A percentile compares a stretch with the other conserved stretches of the same genome.
These are phyloP conservation scores for Cytospora paraplurivora DNA, from an alignment of 2,329 filamentous ascomycete species.

Conservation along the genomic window DNA sequence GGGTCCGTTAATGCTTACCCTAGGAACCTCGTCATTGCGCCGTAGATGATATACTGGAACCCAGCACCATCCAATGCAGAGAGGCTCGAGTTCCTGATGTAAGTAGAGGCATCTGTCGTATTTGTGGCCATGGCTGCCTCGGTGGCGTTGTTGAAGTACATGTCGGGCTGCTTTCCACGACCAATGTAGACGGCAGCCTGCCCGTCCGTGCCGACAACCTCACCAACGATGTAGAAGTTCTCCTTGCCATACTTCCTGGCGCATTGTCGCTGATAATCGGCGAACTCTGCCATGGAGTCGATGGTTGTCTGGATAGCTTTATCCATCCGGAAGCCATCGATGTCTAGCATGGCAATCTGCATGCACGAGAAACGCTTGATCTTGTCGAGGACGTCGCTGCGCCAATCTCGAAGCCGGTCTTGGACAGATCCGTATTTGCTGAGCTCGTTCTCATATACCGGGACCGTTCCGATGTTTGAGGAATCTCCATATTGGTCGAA, in stretches of 20 bases:
- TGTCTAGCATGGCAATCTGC: conserved; percentile 62
- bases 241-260: conserved; percentile 57
- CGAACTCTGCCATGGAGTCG: conserved; percentile 62
- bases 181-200: conserved; percentile 63
- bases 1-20: conserved; percentile 55
- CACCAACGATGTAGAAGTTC: conserved; percentile 66
- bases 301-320: conserved; percentile 67
- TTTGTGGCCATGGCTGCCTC: conserved; percentile 52
- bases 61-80: conserved; percentile 61
- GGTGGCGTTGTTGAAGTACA: conserved; percentile 48
- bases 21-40: conserved; percentile 61
- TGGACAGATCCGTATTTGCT: conserved; percentile 69
- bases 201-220: conserved; percentile 64
- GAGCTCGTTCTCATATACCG: conserved; percentile 65
- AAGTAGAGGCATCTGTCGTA: conserved; percentile 45
- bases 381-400: conserved; percentile 57
- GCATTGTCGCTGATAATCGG: conserved; percentile 57
- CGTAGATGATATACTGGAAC: conserved; percentile 66
- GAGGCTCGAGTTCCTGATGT: conserved; percentile 54
- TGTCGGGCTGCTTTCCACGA: conserved; percentile 59
- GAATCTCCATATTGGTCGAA: conserved; percentile 67
- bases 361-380: conserved; percentile 65
- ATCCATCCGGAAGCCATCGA: conserved; percentile 68
- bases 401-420: conserved; percentile 67
- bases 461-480: conserved; percentile 52